These are phyloP conservation scores for Salix dunnii DNA, from an alignment of 345 rosid species.

Conservation along the genomic window DNA sequence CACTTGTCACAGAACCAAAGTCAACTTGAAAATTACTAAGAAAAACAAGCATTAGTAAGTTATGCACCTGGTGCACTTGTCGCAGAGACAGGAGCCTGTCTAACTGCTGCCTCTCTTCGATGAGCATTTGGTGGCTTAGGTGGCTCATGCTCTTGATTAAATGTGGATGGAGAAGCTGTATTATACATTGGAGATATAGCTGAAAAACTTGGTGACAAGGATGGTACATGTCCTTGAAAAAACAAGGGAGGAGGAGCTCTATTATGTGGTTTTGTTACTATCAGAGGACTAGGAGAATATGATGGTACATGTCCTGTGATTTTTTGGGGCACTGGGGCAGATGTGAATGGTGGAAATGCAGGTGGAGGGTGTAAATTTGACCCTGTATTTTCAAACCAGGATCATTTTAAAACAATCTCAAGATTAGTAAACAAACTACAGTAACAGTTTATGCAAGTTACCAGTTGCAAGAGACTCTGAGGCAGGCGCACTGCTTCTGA, in stretches of 20 bases:
- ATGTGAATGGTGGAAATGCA: conserved; percentile 38
- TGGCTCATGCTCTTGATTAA: conserved; percentile 8
- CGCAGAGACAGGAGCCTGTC: conserved; percentile 31
- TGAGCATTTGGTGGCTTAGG: conserved; percentile 29
- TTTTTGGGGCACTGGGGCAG: conserved; percentile 37
- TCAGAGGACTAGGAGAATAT: conserved; percentile 32
- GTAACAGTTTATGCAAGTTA: conserved; percentile 11
- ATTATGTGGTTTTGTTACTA: conserved; percentile 29
- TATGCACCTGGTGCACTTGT: conserved; percentile 46
- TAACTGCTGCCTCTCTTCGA: conserved; percentile 27
- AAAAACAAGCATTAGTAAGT: conserved; percentile 1
- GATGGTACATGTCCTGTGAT: conserved; percentile 38
- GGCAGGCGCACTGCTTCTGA: conserved; percentile 25
- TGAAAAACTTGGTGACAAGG: conserved; percentile 24
- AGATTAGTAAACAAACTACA: background rate
- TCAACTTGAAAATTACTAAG: conserved; percentile 10
- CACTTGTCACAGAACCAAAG: conserved; percentile 5
- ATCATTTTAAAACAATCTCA: conserved; percentile 11
- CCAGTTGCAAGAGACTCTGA: conserved; percentile 29
- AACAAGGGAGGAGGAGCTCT: conserved; percentile 39
- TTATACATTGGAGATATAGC: conserved; percentile 9
- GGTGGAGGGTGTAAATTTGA: conserved; percentile 27
- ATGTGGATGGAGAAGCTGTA: conserved; percentile 33
- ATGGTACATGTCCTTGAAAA: conserved; percentile 20
- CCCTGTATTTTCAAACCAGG: conserved; percentile 28